Conservation (phyloP, 768 basidiomycete species). For the Mycena vitilis region DNA sequence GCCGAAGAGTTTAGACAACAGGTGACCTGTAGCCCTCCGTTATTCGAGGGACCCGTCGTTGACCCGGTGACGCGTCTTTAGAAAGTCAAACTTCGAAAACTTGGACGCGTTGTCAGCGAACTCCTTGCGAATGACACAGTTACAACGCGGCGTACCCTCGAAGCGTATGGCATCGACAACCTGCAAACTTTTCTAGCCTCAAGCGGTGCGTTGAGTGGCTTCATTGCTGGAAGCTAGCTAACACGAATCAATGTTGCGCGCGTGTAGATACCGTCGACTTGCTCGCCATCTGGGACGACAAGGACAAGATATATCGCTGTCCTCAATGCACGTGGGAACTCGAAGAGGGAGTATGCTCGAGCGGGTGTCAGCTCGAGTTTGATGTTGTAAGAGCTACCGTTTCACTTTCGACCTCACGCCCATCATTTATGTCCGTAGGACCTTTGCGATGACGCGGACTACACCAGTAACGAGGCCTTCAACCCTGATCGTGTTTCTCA, state of each 20-base stretch:
- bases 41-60: background rate
- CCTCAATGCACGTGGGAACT: slow-evolving; percentile 47
- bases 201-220: slow-evolving; percentile 1
- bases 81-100: slow-evolving; percentile 8
- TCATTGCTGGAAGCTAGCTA: background rate
- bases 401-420: background rate
- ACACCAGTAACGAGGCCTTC: slow-evolving; percentile 31
- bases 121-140: slow-evolving; percentile 2
- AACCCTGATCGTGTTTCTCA: slow-evolving; percentile 40
- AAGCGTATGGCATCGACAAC: background rate
- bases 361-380: slow-evolving; percentile 37
- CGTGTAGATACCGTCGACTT: slow-evolving; percentile 2
- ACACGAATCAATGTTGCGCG: background rate
- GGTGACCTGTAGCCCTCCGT: too few relatives aligned
- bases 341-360: slow-evolving; percentile 41
- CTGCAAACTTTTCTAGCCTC: slow-evolving; percentile 15
- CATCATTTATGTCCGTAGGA: background rate
- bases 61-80: slow-evolving; percentile 1
- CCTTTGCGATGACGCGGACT: slow-evolving; percentile 36
- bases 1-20: background rate
- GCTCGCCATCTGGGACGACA: slow-evolving; percentile 34
- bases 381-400: slow-evolving; percentile 5
- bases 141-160: slow-evolving; percentile 3
- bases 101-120: slow-evolving; percentile 15
- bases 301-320: slow-evolving; percentile 41